phyloP scores from a whole-genome alignment of 176 grass and related monocot species.

The Hsuehochloa calcarea region DNA sequence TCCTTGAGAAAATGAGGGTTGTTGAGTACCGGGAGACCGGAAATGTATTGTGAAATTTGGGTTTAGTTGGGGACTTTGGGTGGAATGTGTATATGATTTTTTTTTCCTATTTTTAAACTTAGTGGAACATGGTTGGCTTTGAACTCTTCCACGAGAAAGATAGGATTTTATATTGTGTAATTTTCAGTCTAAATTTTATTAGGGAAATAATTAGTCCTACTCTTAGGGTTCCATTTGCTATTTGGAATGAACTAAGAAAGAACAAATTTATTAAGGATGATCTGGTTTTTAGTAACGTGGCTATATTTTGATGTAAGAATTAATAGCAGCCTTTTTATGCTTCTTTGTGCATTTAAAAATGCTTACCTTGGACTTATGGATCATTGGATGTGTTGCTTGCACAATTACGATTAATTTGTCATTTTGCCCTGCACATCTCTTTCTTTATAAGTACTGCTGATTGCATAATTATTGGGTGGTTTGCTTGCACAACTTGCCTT shows the following conservation, averaged over 20 bases:
- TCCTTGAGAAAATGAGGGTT: not conserved
- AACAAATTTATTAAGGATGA: not conserved
- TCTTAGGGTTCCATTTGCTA: not conserved
- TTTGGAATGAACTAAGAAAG: not conserved
- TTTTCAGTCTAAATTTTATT: not conserved
- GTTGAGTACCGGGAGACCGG: not conserved
- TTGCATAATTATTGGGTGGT: constrained; percentile 14
- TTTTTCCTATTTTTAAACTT: not conserved
- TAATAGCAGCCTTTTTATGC: not conserved
- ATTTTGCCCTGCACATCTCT: not conserved
- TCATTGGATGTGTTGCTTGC: not conserved
- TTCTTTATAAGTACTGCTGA: not conserved
- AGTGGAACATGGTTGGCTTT: not conserved
- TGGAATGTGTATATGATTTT: not conserved
- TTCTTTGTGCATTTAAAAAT: not conserved
- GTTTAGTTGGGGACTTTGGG: not conserved
- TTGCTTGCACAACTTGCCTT: not conserved
- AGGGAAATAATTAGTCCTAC: not conserved
- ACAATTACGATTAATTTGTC: not conserved
- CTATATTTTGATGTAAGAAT: not conserved
- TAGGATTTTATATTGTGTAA: not conserved
- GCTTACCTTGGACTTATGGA: not conserved
- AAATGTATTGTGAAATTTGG: not conserved
- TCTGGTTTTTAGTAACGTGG: not conserved
- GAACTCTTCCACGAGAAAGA: not conserved